A percentile compares a stretch with the other conserved stretches of the same genome.
Evolutionary conservation across 2,329 filamentous ascomycete species (phyloP).

Genomic region (Claviceps cyperi): DNA sequence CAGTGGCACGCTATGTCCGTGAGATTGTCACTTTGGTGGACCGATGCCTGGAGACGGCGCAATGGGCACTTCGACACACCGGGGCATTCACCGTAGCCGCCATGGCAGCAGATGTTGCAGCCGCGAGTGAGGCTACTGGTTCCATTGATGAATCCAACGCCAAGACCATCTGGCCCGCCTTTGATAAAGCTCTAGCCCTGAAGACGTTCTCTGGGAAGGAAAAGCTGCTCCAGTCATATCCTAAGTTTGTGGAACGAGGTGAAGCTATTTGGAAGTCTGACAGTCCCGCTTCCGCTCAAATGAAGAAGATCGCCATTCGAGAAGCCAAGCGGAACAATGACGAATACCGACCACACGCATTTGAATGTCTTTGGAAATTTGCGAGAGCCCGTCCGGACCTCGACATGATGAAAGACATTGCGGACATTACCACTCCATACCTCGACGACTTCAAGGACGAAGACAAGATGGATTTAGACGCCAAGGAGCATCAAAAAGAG

Average conservation of each 20-base stretch:
- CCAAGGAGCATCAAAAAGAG: conserved; percentile 31
- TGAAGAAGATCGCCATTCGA: conserved; percentile 68
- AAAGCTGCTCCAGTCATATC: conserved; percentile 64
- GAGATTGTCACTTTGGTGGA: conserved; percentile 64
- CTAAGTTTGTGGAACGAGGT: conserved; percentile 57
- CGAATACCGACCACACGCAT: conserved; percentile 64
- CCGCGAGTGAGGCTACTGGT: conserved; percentile 39
- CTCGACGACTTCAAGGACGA: conserved; percentile 44
- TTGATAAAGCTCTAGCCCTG: conserved; percentile 67
- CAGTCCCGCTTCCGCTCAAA: conserved; percentile 39
- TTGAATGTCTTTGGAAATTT: conserved; percentile 59
- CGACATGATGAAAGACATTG: conserved; percentile 54
- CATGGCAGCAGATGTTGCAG: conserved; percentile 50
- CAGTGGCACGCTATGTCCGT: conserved; percentile 66
- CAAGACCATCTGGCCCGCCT: conserved; percentile 60
- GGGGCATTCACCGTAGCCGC: conserved; percentile 70
- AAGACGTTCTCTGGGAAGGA: conserved; percentile 95
- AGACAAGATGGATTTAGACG: conserved; percentile 57
- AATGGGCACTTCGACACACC: conserved; percentile 85
- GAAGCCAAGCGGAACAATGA: conserved; percentile 88
- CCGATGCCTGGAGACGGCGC: conserved; percentile 58
- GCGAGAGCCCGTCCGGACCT: conserved; percentile 52
- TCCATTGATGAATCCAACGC: conserved; percentile 47
- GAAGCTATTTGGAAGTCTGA: conserved; percentile 42
- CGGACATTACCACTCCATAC: conserved; percentile 46